Evolutionary conservation across 2,329 filamentous ascomycete species (phyloP).

Genomic region (Echinosphaeria canescens): DNA sequence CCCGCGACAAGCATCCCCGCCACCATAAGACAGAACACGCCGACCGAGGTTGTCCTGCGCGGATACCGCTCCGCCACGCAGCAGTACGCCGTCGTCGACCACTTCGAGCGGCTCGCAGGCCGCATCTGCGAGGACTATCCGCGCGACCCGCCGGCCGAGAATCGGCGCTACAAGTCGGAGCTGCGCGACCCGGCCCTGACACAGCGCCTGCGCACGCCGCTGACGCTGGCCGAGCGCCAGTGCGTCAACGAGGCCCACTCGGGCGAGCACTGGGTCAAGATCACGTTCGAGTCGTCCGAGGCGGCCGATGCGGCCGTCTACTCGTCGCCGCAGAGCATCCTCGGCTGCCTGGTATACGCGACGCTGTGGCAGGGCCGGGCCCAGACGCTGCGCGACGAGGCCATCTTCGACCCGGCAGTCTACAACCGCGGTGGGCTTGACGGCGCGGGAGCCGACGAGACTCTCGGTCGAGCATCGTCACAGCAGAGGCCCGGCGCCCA

Average conservation of each 20-base stretch:
- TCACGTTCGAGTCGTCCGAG: slow-evolving; percentile 56
- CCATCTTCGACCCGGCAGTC: slow-evolving; percentile 30
- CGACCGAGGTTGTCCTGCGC: slow-evolving; percentile 63
- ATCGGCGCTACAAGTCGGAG: slow-evolving; percentile 50
- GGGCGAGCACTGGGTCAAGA: slow-evolving; percentile 81
- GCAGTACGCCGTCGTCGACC: slow-evolving; percentile 73
- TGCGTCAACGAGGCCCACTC: slow-evolving; percentile 68
- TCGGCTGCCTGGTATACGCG: slow-evolving; percentile 49
- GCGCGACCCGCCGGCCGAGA: slow-evolving; percentile 53
- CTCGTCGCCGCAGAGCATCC: slow-evolving; percentile 48
- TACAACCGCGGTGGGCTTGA: too few species aligned
- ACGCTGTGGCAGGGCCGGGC: slow-evolving; percentile 49
- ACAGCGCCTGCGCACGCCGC: slow-evolving; percentile 32
- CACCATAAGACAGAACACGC: too few species aligned
- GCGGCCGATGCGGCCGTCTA: slow-evolving; percentile 49
- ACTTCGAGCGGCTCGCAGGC: slow-evolving; percentile 74
- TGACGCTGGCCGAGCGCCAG: slow-evolving; percentile 51
- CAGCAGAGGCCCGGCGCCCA: too few species aligned
- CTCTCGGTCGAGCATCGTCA: too few species aligned
- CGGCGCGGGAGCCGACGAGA: too few species aligned
- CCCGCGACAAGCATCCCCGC: too few species aligned
- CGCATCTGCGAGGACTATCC: slow-evolving; percentile 86
- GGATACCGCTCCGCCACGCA: slow-evolving; percentile 46
- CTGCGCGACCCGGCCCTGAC: slow-evolving; percentile 52
- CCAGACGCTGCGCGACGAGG: slow-evolving; percentile 36